Evolutionary conservation across 306 rosid genomes (phyloP).

Genomic region (Trifolium subterraneum): DNA sequence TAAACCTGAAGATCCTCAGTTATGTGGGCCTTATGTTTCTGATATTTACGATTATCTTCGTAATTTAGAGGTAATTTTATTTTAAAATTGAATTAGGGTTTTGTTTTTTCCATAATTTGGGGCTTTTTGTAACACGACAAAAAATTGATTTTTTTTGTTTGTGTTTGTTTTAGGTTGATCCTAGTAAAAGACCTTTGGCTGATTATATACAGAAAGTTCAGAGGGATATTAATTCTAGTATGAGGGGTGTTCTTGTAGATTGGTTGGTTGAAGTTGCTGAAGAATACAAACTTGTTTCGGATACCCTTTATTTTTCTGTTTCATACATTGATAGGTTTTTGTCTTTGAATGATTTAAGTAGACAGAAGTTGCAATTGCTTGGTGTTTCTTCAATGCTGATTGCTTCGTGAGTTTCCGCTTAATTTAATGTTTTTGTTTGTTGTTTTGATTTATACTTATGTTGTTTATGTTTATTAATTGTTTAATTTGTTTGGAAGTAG

Average conservation of each 20-base stretch:
- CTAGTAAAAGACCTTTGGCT: slow-evolving; percentile 65
- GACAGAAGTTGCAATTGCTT: slow-evolving; percentile 66
- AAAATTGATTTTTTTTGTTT: neutral
- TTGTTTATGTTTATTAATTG: neutral
- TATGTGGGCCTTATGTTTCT: slow-evolving; percentile 63
- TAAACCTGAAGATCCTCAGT: slow-evolving; percentile 57
- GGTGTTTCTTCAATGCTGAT: slow-evolving; percentile 84
- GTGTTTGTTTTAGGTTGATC: slow-evolving; percentile 56
- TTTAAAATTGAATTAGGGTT: slow-evolving; percentile 3
- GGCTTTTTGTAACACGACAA: neutral
- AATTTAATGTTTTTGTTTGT: neutral
- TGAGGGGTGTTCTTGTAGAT: slow-evolving; percentile 85
- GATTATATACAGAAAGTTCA: slow-evolving; percentile 72
- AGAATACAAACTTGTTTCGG: slow-evolving; percentile 78
- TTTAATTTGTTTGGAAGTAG: slow-evolving; percentile 40
- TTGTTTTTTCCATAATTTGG: neutral
- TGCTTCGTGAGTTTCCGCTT: slow-evolving; percentile 73
- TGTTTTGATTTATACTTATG: neutral
- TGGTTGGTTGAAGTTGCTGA: slow-evolving; percentile 97
- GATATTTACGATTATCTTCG: slow-evolving; percentile 79
- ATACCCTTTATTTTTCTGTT: slow-evolving; percentile 68
- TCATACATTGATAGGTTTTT: slow-evolving; percentile 70
- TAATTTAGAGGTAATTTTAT: slow-evolving; percentile 61
- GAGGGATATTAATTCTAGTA: slow-evolving; percentile 68
- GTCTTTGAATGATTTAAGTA: slow-evolving; percentile 53